Evolutionary conservation across 73 alveolate species (phyloP).

Genomic region (Diophrys appendiculata): DNA sequence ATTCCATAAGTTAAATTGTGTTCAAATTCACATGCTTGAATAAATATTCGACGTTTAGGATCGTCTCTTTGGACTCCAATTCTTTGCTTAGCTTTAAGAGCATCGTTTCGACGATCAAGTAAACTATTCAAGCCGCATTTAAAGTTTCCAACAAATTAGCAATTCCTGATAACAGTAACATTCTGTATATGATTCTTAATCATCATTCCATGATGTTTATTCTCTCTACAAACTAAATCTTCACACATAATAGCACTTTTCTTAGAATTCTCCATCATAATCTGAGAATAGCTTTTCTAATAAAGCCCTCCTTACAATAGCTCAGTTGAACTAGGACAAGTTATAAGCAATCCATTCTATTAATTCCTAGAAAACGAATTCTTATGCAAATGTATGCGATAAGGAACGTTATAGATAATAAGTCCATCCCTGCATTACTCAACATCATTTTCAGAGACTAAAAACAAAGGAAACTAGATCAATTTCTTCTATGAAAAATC

Average conservation of each 20-base stretch:
- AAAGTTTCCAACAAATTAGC: neutral
- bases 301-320: neutral
- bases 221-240: neutral
- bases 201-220: neutral
- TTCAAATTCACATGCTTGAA: neutral
- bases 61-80: neutral
- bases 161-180: neutral
- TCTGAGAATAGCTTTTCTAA: neutral
- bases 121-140: neutral
- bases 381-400: neutral
- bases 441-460: neutral
- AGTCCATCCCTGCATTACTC: neutral
- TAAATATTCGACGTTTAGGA: neutral
- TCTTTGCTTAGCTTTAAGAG: neutral
- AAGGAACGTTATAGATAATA: neutral
- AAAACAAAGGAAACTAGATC: neutral
- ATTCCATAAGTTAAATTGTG: neutral
- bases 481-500: neutral
- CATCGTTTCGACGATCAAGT: neutral
- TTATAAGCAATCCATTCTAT: neutral
- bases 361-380: neutral
- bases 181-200: no score
- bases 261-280: neutral
- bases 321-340: constrained; percentile 1
- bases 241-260: neutral